Evolutionary conservation across 2,329 filamentous ascomycete genomes (phyloP).

Genomic region (Aspergillus latus): DNA sequence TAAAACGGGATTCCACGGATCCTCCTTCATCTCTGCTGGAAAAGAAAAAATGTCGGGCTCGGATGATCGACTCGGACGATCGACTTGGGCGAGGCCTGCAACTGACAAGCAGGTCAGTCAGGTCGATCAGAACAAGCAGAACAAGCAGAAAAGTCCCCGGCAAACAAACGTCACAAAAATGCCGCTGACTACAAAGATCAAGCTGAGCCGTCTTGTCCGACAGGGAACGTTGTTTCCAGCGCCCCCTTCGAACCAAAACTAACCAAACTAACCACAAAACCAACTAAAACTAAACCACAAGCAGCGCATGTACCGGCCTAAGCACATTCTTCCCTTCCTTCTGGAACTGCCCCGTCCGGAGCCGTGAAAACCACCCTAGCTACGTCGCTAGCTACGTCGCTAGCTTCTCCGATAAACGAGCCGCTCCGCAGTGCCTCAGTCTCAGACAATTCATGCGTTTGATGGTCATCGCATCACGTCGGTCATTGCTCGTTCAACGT

Average conservation of each 20-base stretch:
- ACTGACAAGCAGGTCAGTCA: background rate
- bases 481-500: background rate
- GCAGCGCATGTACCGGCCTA: background rate
- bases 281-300: background rate
- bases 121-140: background rate
- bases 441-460: constrained; percentile 7
- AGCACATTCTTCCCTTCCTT: background rate
- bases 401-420: background rate
- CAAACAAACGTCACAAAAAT: background rate
- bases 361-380: background rate
- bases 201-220: background rate
- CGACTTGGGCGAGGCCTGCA: background rate
- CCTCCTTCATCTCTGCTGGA: background rate
- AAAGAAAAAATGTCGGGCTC: background rate
- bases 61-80: too few relatives aligned
- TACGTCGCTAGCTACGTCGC: background rate
- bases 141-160: background rate
- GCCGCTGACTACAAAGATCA: constrained; percentile 4
- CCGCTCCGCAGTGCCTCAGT: constrained; percentile 1
- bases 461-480: background rate
- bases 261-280: background rate
- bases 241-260: background rate
- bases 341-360: background rate
- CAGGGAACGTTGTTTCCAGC: background rate
- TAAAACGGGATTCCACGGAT: constrained; percentile 1